These are phyloP conservation scores for Magnolia changhungtana DNA, from an alignment of 164 flowering plant genomes.

Conservation along the genomic window DNA sequence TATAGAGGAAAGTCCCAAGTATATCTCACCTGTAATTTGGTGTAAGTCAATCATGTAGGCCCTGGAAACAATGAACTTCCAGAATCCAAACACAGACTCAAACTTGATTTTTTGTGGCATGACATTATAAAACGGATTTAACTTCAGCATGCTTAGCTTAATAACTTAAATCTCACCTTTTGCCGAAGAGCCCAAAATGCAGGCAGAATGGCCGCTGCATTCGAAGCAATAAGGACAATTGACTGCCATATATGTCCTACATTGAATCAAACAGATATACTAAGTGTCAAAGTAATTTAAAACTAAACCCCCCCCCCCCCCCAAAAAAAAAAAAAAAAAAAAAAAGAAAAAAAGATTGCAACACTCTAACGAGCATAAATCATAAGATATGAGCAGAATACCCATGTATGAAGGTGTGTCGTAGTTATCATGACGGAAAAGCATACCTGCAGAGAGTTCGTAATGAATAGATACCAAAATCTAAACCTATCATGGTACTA, in stretches of 20 bases:
- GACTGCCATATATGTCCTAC: slow-evolving; percentile 81
- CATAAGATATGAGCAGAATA: not conserved
- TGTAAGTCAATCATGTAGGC: no score
- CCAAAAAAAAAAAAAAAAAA: no score
- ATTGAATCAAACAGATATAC: slow-evolving; percentile 11
- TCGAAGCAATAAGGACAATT: slow-evolving; percentile 79
- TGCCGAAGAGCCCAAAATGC: slow-evolving; percentile 81
- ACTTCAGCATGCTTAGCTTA: not conserved
- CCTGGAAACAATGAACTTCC: not conserved
- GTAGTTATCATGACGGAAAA: not conserved
- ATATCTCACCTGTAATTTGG: no score
- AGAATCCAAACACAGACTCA: not conserved
- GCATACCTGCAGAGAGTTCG: not conserved
- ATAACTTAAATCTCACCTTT: slow-evolving; percentile 43
- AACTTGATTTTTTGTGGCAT: not conserved
- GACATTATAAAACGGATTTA: not conserved
- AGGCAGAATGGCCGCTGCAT: slow-evolving; percentile 90
- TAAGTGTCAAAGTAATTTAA: not conserved
- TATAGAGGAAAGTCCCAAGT: no score
- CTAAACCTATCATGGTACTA: not conserved
- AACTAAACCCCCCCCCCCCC: not conserved
- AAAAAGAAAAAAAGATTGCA: not conserved
- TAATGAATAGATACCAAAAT: not conserved
- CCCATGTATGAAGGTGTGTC: not conserved
- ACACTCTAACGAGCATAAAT: not conserved